Conservation (phyloP, 768 basidiomycete genomes). For the Hygrophorus russula region DNA sequence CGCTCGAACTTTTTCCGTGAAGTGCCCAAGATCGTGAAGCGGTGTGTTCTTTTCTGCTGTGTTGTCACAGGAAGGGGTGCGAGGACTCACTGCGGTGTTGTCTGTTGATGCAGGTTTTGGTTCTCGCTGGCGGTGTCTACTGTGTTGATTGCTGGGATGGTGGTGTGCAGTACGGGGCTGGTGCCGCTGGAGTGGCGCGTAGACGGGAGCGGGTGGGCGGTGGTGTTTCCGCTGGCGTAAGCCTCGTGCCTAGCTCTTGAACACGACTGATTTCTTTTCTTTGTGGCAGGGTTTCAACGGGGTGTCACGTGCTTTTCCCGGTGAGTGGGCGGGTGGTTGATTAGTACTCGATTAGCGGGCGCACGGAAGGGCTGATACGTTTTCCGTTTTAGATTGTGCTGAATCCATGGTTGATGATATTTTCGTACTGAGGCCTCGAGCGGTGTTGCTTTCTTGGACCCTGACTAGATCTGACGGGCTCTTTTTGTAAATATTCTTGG, state of each 20-base stretch:
- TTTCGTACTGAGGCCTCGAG: conserved; percentile 57
- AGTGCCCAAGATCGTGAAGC: conserved; percentile 56
- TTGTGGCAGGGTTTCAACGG: conserved; percentile 43
- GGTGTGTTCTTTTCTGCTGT: conserved; percentile 37
- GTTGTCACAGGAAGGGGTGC: too few relatives aligned
- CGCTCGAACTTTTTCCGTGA: conserved; percentile 86
- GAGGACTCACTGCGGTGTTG: too few relatives aligned
- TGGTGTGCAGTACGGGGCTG: conserved; percentile 34
- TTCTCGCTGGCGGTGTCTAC: conserved; percentile 44
- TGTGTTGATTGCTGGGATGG: conserved; percentile 43
- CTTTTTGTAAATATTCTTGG: too few relatives aligned
- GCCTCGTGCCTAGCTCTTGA: conserved; percentile 23
- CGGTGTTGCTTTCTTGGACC: too few relatives aligned
- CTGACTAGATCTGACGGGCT: too few relatives aligned
- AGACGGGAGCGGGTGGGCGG: conserved; percentile 52
- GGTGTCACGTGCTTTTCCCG: conserved; percentile 63
- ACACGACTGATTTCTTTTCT: conserved; percentile 33
- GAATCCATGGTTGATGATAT: conserved; percentile 52
- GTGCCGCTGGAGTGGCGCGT: conserved; percentile 51
- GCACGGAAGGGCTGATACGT: conserved; percentile 3
- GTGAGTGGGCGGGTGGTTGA: conserved; percentile 27
- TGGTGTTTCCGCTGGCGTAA: conserved; percentile 60
- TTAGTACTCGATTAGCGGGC: too few relatives aligned
- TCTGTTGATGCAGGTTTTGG: conserved; percentile 37
- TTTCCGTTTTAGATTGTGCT: conserved; percentile 24